Conservation (phyloP, 495 filamentous ascomycete species). For the Lasiosphaeria hispida region DNA sequence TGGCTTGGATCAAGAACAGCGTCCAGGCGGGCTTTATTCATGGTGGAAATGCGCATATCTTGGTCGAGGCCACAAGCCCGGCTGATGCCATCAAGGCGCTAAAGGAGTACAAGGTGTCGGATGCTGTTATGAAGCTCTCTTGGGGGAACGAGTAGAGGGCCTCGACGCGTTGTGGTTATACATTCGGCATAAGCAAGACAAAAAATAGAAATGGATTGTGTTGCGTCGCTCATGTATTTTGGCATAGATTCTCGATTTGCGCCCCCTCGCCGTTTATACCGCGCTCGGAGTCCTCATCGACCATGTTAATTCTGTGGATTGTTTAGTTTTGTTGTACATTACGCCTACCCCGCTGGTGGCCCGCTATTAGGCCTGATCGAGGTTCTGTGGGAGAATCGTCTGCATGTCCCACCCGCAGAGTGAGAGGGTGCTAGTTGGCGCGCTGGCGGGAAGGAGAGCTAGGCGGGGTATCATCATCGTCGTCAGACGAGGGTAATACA, state of each 20-base stretch:
- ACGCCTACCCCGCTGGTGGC: background rate
- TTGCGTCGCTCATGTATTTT: background rate
- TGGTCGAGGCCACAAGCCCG: conserved; percentile 69
- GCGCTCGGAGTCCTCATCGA: background rate
- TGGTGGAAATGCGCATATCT: conserved; percentile 62
- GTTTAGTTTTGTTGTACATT: background rate
- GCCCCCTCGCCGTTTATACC: background rate
- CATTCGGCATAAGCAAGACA: background rate
- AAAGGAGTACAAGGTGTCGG: conserved; percentile 69
- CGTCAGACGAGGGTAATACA: background rate
- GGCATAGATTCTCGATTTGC: background rate
- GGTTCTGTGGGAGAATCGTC: background rate
- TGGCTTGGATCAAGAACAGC: conserved; percentile 77
- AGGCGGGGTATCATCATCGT: conserved; percentile 8
- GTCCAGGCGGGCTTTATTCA: conserved; percentile 76
- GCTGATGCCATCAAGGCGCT: conserved; percentile 70
- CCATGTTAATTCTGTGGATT: background rate
- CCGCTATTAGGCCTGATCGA: background rate
- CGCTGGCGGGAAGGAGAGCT: background rate
- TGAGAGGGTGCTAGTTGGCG: background rate
- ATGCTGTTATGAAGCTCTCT: conserved; percentile 72
- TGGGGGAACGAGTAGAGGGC: conserved; percentile 69
- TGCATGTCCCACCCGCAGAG: too few species aligned
- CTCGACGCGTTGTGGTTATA: background rate
- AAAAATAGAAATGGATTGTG: conserved; percentile 8